Evolutionary conservation across 805 yeast species (phyloP).

Genomic region (Sugiyamaella chiloensis): DNA sequence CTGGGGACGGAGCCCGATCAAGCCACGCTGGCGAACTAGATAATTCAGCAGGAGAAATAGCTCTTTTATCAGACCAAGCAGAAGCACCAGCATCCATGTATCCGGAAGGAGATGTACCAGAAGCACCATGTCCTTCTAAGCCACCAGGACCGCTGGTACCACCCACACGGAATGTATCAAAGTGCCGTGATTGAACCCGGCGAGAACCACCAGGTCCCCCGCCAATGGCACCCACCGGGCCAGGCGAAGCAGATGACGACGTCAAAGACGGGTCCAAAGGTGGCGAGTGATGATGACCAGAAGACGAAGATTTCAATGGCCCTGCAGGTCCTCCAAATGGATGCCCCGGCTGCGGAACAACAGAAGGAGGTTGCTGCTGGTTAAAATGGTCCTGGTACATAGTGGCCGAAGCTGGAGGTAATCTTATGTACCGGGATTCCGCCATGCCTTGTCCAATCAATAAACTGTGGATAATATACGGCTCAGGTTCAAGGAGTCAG

Average conservation of each 20-base stretch:
- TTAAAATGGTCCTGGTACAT: slow-evolving; percentile 5
- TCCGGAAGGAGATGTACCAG: background rate
- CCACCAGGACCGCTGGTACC: background rate
- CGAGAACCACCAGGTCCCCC: background rate
- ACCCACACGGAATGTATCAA: slow-evolving; percentile 12
- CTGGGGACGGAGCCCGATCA: background rate
- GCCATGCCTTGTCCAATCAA: no score
- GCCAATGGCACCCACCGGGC: background rate
- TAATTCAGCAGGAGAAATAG: background rate
- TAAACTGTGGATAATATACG: no score
- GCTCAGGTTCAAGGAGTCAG: no score
- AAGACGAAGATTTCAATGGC: slow-evolving; percentile 4
- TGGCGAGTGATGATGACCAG: slow-evolving; percentile 4
- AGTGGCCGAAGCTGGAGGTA: background rate
- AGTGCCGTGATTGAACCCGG: slow-evolving; percentile 20
- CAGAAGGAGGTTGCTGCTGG: background rate
- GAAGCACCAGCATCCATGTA: background rate
- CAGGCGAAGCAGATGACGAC: background rate
- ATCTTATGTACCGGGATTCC: background rate
- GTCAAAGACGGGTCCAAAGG: no score
- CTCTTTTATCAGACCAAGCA: background rate
- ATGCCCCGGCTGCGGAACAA: no score
- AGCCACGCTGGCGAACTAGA: background rate
- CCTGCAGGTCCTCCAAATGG: no score
- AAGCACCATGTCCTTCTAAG: background rate